These are phyloP conservation scores for Zygoascus biomembranicola DNA, from an alignment of 805 yeast species.

Conservation along the genomic window DNA sequence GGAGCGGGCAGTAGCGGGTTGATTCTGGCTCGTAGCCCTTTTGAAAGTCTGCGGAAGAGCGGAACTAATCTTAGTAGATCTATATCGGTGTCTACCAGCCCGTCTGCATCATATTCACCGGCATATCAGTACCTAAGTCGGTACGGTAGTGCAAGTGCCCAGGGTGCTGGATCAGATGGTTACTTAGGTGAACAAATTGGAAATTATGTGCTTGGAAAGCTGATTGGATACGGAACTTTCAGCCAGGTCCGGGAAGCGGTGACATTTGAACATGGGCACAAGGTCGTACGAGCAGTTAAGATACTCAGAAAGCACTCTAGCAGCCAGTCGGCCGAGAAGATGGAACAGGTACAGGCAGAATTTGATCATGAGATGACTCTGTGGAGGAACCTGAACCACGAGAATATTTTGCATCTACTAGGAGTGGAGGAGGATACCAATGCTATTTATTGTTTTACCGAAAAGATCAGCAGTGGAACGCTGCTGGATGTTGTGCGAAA, in stretches of 20 bases:
- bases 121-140: conserved; percentile 17
- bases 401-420: conserved; percentile 53
- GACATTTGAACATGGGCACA: conserved; percentile 20
- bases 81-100: conserved; percentile 3
- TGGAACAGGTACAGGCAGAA: conserved; percentile 43
- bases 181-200: conserved; percentile 50
- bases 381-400: conserved; percentile 65
- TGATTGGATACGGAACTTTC: conserved; percentile 87
- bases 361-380: conserved; percentile 65
- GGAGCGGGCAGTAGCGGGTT: neutral
- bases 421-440: conserved; percentile 50
- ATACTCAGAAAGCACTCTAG: conserved; percentile 36
- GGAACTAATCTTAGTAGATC: neutral
- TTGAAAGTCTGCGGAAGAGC: neutral
- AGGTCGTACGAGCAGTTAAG: conserved; percentile 46
- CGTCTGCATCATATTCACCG: conserved; percentile 14
- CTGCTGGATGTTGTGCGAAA: conserved; percentile 61
- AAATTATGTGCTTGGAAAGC: conserved; percentile 54
- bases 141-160: conserved; percentile 10
- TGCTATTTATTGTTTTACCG: conserved; percentile 66
- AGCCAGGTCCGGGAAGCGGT: conserved; percentile 72
- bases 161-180: conserved; percentile 6
- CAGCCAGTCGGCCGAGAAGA: conserved; percentile 28
- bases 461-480: conserved; percentile 66
- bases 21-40: neutral